Evolutionary conservation across 1,284 basidiomycete species (phyloP).

Genomic region (Cryptococcus wingfieldii): DNA sequence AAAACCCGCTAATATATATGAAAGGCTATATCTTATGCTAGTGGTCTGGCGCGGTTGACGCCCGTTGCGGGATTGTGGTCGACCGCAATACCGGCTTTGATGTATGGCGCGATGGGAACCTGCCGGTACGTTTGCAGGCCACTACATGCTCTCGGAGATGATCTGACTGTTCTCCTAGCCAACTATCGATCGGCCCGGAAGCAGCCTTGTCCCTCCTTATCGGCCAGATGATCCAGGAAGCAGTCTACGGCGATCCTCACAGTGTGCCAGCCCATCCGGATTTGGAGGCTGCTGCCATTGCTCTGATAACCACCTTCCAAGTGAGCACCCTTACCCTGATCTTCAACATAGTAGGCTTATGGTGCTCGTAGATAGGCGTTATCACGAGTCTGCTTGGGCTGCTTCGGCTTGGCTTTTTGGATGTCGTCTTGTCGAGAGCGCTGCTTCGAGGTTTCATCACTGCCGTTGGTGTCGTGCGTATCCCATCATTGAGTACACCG

Average conservation of each 20-base stretch:
- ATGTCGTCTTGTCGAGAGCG: constrained; percentile 87
- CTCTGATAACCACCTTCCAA: constrained; percentile 71
- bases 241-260: constrained; percentile 62
- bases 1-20: not conserved
- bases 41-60: constrained; percentile 72
- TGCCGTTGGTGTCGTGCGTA: constrained; percentile 41
- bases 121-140: constrained; percentile 47
- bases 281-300: constrained; percentile 57
- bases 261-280: constrained; percentile 53
- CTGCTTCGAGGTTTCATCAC: constrained; percentile 71
- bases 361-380: constrained; percentile 62
- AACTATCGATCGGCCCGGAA: constrained; percentile 71
- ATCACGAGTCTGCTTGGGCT: constrained; percentile 83
- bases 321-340: constrained; percentile 41
- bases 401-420: constrained; percentile 85
- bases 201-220: constrained; percentile 83
- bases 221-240: constrained; percentile 74
- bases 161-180: constrained; percentile 24
- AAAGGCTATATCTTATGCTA: constrained; percentile 76
- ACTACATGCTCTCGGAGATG: not conserved
- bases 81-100: constrained; percentile 70
- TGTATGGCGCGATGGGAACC: constrained; percentile 83
- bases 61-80: constrained; percentile 82
- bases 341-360: constrained; percentile 1
- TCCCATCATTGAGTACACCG: not conserved